Evolutionary conservation across 169 alveolate genomes (phyloP), one percentile per base, ranked within the genome.

Genomic region (Plasmodium sp.): DNA sequence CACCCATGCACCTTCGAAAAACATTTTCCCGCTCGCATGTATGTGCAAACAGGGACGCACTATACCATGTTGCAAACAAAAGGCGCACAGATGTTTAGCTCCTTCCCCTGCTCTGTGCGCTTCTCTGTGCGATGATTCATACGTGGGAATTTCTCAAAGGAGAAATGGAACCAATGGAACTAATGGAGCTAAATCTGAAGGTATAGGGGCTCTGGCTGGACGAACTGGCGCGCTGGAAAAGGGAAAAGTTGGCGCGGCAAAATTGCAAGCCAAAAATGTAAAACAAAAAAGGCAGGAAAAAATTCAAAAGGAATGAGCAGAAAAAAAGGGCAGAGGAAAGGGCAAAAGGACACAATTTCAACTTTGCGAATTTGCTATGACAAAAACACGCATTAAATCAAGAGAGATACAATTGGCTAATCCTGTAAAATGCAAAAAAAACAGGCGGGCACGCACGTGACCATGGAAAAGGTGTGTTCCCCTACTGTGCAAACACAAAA

Each of bases 381-480:
- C 75, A 62, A 62, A 62, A 62, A 62, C 75, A 62, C 75, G 75
- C 75, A 62, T 62, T 62, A 62, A 62, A 62, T 62, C 75, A 62
- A 62, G 75, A 22, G 75, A 62, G 34, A 14, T 22, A 62, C 34
- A 62, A 22, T 62, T 27, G 34, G 14, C 16, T 27, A 62, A 48
- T 48, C 75, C 31, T n/a, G 27, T n/a, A 62, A 22, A 62, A 62
- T 62, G 75, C 34, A 22, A 62, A 62, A 62, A 62, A 62, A 62
- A 62, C 34, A 62, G 75, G 75, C 1, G 34, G 36, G 75, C 75
- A 27, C n/a, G 3, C n/a, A 62, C 22, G 75, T 27, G 34, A 62
- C 12, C 34, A 62, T 62, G 75, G 75, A 62, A 22, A 27, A 27
- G 0, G 34, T 62, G 75, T 62, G 31, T 62, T 62, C 75, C 75